Evolutionary conservation across 2,329 filamentous ascomycete genomes (phyloP).

Genomic region (Fusarium sp.): DNA sequence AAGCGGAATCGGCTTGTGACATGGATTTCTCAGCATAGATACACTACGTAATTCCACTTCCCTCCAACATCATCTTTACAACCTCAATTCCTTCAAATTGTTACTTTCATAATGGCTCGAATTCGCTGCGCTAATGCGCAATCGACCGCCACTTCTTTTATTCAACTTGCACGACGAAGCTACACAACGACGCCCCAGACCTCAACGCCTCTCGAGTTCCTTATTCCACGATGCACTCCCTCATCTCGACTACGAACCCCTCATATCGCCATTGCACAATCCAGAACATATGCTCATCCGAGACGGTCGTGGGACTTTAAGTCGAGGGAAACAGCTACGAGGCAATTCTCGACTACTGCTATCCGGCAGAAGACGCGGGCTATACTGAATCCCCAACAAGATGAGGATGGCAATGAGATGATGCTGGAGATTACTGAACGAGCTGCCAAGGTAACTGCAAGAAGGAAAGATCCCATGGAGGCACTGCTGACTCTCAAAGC

Average conservation of each 20-base stretch:
- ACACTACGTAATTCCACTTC: conserved; percentile 28
- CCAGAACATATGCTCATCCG: not conserved
- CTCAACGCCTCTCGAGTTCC: conserved; percentile 50
- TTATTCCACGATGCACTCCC: conserved; percentile 49
- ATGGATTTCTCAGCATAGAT: conserved; percentile 44
- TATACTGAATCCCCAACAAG: conserved; percentile 76
- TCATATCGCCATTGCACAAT: not conserved
- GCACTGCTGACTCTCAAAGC: conserved; percentile 53
- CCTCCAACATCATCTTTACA: conserved; percentile 12
- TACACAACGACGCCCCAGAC: conserved; percentile 42
- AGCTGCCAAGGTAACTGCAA: conserved; percentile 73
- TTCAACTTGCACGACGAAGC: conserved; percentile 53
- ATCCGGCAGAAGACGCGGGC: conserved; percentile 56
- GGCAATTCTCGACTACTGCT: conserved; percentile 52
- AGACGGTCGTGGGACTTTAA: not conserved
- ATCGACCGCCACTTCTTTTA: conserved; percentile 52
- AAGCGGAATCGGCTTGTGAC: conserved; percentile 33
- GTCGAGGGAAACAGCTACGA: conserved; percentile 9
- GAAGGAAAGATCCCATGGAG: accelerated
- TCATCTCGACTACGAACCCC: conserved; percentile 10
- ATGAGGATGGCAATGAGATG: conserved; percentile 88
- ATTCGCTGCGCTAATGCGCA: conserved; percentile 53
- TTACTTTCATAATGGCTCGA: conserved; percentile 44
- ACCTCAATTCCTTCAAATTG: not conserved
- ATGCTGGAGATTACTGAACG: conserved; percentile 83